phyloP scores from a whole-genome alignment of 176 grass and related monocot species.

The Carex kokanica region DNA sequence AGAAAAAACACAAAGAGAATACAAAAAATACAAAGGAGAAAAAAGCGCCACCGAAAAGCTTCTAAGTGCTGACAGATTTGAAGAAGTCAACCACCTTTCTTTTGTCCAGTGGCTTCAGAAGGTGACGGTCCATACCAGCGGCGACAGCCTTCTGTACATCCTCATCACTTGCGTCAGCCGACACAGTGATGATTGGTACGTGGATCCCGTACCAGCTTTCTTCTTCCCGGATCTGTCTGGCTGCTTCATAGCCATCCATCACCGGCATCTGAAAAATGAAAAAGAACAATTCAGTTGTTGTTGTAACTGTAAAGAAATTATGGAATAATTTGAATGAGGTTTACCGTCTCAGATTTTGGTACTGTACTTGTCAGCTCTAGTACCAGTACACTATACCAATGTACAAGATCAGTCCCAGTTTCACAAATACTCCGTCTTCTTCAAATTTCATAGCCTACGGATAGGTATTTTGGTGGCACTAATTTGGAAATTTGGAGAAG shows the following conservation, averaged over 20 bases:
- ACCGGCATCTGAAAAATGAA: conserved; percentile 70
- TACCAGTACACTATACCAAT: neutral
- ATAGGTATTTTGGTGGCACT: neutral
- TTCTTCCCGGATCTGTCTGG: conserved; percentile 51
- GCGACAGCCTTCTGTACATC: conserved; percentile 26
- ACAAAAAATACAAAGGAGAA: neutral
- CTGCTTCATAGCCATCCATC: conserved; percentile 82
- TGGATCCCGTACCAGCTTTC: conserved; percentile 42
- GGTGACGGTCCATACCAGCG: conserved; percentile 52
- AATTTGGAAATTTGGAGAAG: neutral
- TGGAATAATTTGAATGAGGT: neutral
- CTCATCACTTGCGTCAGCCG: conserved; percentile 41
- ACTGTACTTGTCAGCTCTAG: neutral
- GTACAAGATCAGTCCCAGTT: neutral
- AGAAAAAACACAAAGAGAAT: neutral
- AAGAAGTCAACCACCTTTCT: neutral
- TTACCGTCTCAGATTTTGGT: neutral
- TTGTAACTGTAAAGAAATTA: neutral
- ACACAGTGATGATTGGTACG: conserved; percentile 58
- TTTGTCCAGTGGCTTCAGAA: conserved; percentile 49
- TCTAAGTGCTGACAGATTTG: neutral
- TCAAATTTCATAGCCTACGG: too few relatives aligned
- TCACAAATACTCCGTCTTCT: neutral
- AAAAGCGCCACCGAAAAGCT: neutral
- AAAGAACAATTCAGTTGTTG: neutral